Evolutionary conservation across 371 early-diverging fungal genomes (phyloP).

Genomic region (Ordospora colligata): DNA sequence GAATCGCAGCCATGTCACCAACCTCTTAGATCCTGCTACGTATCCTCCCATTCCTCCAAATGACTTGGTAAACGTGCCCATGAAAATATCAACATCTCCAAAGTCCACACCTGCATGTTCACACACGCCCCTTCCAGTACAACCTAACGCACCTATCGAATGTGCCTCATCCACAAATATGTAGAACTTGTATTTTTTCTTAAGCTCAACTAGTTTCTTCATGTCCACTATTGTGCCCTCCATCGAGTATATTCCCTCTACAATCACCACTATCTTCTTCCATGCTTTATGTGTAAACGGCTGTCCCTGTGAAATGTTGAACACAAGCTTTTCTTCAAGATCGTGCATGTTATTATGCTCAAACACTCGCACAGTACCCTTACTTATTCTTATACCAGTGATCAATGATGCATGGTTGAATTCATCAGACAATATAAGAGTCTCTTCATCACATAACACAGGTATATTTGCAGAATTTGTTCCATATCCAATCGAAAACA

Average conservation of each 20-base stretch:
- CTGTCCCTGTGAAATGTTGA: slow-evolving; percentile 89
- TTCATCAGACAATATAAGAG: slow-evolving; percentile 87
- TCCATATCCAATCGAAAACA: slow-evolving; percentile 94
- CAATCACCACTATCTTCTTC: slow-evolving; percentile 91
- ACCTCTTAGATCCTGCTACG: slow-evolving; percentile 70
- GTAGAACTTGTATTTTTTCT: slow-evolving; percentile 89
- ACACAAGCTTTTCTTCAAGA: slow-evolving; percentile 73
- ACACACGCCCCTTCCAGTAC: slow-evolving; percentile 85
- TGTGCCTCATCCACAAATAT: slow-evolving; percentile 98
- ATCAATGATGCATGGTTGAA: slow-evolving; percentile 90
- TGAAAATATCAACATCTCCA: slow-evolving; percentile 79
- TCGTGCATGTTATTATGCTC: slow-evolving; percentile 78
- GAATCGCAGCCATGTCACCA: slow-evolving; percentile 74
- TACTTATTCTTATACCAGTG: slow-evolving; percentile 83
- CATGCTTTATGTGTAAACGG: slow-evolving; percentile 92
- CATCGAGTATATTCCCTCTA: slow-evolving; percentile 97
- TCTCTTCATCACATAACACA: slow-evolving; percentile 74
- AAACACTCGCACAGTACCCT: slow-evolving; percentile 83
- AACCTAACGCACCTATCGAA: slow-evolving; percentile 87
- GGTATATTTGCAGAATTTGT: slow-evolving; percentile 95
- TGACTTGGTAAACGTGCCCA: slow-evolving; percentile 99
- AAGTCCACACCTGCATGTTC: slow-evolving; percentile 82
- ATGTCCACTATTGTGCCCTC: slow-evolving; percentile 85
- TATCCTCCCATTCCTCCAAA: slow-evolving; percentile 97
- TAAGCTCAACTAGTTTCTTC: slow-evolving; percentile 77